A percentile compares a stretch with the other conserved stretches of the same genome.
These are phyloP conservation scores for Arctostaphylos glauca DNA, from an alignment of 148 eudicot species.

Conservation along the genomic window DNA sequence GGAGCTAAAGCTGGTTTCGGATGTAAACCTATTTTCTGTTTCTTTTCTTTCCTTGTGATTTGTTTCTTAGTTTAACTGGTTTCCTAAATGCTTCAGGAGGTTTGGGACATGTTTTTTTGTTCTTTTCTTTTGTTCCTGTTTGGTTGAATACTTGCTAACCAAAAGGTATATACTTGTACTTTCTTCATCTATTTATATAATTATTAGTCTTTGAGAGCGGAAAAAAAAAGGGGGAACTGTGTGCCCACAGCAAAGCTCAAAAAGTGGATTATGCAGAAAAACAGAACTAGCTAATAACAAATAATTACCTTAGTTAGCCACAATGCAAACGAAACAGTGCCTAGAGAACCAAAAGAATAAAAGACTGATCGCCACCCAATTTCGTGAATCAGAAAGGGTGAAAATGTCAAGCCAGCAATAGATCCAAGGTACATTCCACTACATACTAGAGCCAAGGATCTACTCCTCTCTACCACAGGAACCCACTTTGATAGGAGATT, in stretches of 20 bases:
- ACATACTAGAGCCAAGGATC: conserved; percentile 89
- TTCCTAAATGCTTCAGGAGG: too few relatives aligned
- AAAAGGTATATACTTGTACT: too few relatives aligned
- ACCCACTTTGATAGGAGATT: conserved; percentile 93
- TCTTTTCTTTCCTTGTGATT: too few relatives aligned
- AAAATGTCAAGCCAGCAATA: conserved; percentile 87
- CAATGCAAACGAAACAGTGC: conserved; percentile 74
- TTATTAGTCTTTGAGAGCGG: too few relatives aligned
- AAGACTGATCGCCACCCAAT: conserved; percentile 96
- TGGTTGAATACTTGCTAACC: too few relatives aligned
- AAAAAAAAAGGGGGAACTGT: conserved; percentile 63
- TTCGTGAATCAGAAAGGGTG: conserved; percentile 77
- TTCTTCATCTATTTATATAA: too few relatives aligned
- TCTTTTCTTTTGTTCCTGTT: too few relatives aligned
- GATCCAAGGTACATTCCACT: conserved; percentile 99
- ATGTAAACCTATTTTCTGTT: too few relatives aligned
- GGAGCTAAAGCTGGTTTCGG: too few relatives aligned
- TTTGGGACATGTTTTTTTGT: too few relatives aligned
- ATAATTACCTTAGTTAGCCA: conserved; percentile 73
- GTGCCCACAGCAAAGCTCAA: conserved; percentile 45
- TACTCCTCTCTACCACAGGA: conserved; percentile 92
- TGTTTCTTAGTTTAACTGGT: too few relatives aligned
- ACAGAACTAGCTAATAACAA: background rate
- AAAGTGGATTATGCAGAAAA: background rate
- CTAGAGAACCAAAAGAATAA: conserved; percentile 90